Conservation (phyloP, 2,329 filamentous ascomycete species). For the Didymella pinodella region DNA sequence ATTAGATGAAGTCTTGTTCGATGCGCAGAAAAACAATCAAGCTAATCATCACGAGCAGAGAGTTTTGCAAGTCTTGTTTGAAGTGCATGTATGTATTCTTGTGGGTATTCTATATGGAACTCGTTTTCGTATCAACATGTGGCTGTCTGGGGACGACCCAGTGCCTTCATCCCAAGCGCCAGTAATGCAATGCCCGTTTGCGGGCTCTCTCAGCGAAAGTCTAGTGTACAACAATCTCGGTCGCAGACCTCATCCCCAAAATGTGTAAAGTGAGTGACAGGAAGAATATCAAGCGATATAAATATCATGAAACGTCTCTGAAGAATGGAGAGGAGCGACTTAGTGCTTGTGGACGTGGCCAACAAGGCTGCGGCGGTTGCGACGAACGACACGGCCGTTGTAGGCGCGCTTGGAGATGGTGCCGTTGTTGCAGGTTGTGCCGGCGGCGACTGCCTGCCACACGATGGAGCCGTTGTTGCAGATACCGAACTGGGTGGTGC, state of each 20-base stretch:
- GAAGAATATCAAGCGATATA: conserved; percentile 21
- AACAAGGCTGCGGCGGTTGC: conserved; percentile 24
- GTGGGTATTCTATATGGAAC: conserved; percentile 2
- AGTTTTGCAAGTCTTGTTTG: background rate
- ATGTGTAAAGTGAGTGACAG: conserved; percentile 8
- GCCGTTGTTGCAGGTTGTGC: conserved; percentile 55
- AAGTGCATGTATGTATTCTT: conserved; percentile 10
- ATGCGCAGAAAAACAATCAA: no score
- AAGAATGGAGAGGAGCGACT: background rate
- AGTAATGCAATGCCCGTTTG: conserved; percentile 6
- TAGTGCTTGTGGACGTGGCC: conserved; percentile 21
- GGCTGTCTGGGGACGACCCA: conserved; percentile 2
- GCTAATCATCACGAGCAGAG: background rate
- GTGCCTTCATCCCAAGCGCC: conserved; percentile 7
- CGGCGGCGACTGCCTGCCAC: conserved; percentile 54
- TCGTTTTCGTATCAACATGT: conserved; percentile 20
- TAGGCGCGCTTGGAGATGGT: conserved; percentile 47
- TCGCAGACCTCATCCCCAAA: conserved; percentile 12
- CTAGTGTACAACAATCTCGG: conserved; percentile 12
- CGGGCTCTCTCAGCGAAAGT: conserved; percentile 13
- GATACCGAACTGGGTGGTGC: conserved; percentile 52
- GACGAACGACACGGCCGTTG: conserved; percentile 43
- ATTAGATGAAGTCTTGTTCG: background rate
- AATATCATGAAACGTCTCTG: conserved; percentile 5
- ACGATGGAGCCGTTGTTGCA: conserved; percentile 54